Conservation (phyloP, 2,329 filamentous ascomycete genomes). For the Leptodontidium sp. region DNA sequence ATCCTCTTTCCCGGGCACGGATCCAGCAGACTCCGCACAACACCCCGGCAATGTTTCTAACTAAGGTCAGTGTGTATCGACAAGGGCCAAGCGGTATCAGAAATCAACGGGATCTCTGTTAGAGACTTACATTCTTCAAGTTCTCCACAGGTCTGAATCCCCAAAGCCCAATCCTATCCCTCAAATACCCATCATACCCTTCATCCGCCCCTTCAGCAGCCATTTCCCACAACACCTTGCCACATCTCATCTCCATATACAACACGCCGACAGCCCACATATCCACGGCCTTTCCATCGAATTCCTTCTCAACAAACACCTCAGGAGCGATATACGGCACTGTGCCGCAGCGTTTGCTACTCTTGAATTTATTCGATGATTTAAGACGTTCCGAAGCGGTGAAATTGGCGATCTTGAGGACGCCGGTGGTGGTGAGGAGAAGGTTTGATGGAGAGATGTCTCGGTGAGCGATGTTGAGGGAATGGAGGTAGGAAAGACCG, state of each 20-base stretch:
- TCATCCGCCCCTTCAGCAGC: conserved; percentile 27
- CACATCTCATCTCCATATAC: conserved; percentile 25
- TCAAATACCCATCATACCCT: conserved; percentile 22
- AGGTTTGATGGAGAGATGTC: conserved; percentile 21
- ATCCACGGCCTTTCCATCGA: conserved; percentile 20
- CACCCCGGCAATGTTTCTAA: conserved; percentile 18
- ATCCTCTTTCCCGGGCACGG: conserved; percentile 6
- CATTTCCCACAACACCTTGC: conserved; percentile 20
- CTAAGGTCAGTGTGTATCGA: neutral
- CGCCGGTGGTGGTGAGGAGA: conserved; percentile 5
- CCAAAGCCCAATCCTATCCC: conserved; percentile 18
- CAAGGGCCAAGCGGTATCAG: neutral
- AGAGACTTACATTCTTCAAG: conserved; percentile 17
- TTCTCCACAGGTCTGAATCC: conserved; percentile 27
- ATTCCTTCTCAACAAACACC: conserved; percentile 4
- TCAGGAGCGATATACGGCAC: conserved; percentile 24
- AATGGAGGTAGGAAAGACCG: conserved; percentile 22
- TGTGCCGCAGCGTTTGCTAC: conserved; percentile 3
- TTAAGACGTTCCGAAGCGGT: neutral
- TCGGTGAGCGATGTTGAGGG: conserved; percentile 16
- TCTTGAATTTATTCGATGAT: neutral
- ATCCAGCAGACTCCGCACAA: conserved; percentile 13
- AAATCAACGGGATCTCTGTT: neutral
- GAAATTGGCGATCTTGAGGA: conserved; percentile 23
- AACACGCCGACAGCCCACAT: conserved; percentile 24